Evolutionary conservation across 2,329 filamentous ascomycete genomes (phyloP).

Genomic region (Pseudogymnoascus sp.): DNA sequence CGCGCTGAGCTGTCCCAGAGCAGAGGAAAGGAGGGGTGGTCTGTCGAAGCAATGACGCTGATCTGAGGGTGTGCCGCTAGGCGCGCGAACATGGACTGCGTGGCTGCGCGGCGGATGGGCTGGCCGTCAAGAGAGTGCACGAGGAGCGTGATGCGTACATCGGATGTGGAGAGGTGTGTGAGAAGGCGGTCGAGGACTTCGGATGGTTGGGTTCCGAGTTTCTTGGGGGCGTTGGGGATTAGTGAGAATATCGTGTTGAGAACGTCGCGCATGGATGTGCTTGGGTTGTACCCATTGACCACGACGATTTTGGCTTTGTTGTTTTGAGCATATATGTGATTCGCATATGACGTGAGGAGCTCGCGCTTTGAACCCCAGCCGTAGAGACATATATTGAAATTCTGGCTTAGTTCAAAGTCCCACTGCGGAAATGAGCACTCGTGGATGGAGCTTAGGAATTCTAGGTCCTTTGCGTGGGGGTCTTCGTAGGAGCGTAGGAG

Average conservation of each 20-base stretch:
- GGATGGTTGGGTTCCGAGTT: slow-evolving; percentile 46
- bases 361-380: slow-evolving; percentile 84
- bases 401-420: slow-evolving; percentile 80
- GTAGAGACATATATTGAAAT: slow-evolving; percentile 85
- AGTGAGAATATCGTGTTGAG: slow-evolving; percentile 61
- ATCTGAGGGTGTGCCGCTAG: slow-evolving; percentile 69
- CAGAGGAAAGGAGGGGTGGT: slow-evolving; percentile 79
- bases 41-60: slow-evolving; percentile 70
- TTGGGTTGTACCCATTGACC: slow-evolving; percentile 75
- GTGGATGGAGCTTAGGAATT: slow-evolving; percentile 68
- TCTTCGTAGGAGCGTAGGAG: slow-evolving; percentile 56
- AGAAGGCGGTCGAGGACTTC: slow-evolving; percentile 63
- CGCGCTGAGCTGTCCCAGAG: slow-evolving; percentile 87
- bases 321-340: slow-evolving; percentile 50
- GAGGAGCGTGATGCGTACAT: slow-evolving; percentile 54
- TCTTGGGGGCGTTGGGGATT: slow-evolving; percentile 38
- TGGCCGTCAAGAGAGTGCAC: slow-evolving; percentile 82
- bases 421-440: slow-evolving; percentile 81
- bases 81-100: slow-evolving; percentile 67
- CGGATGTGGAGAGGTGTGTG: slow-evolving; percentile 44
- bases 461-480: slow-evolving; percentile 61
- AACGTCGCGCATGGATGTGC: slow-evolving; percentile 60
- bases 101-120: slow-evolving; percentile 62
- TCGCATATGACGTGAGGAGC: slow-evolving; percentile 69
- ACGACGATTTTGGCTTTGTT: slow-evolving; percentile 53